Conservation (phyloP, 1,284 basidiomycete species). For the Pyrrhoderma noxium region DNA sequence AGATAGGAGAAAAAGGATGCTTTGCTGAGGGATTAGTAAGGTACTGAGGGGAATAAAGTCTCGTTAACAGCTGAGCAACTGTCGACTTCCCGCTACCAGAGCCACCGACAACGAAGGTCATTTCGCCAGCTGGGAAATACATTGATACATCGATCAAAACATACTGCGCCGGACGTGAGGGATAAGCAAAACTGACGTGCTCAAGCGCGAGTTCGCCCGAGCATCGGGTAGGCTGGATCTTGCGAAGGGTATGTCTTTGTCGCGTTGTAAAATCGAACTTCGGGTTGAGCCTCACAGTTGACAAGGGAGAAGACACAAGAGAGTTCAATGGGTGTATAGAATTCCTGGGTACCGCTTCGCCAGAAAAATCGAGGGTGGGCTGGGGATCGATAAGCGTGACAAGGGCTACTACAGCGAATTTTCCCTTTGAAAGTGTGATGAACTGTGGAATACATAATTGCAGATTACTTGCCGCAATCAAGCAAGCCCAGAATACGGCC, state of each 20-base stretch:
- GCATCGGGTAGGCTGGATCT: slow-evolving; percentile 53
- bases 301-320: neutral
- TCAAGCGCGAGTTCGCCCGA: slow-evolving; percentile 75
- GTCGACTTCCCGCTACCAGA: slow-evolving; percentile 94
- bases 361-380: slow-evolving; percentile 8
- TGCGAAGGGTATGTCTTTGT: slow-evolving; percentile 34
- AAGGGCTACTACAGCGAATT: slow-evolving; percentile 73
- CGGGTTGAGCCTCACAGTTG: neutral
- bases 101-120: slow-evolving; percentile 88
- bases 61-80: slow-evolving; percentile 74
- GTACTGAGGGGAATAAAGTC: slow-evolving; percentile 59
- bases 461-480: slow-evolving; percentile 81
- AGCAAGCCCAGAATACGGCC: slow-evolving; percentile 94
- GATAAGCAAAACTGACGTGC: slow-evolving; percentile 80
- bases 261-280: neutral
- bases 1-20: too few species aligned
- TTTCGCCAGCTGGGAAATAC: slow-evolving; percentile 80
- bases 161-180: slow-evolving; percentile 60
- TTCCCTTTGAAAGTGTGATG: slow-evolving; percentile 77
- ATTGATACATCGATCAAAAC: slow-evolving; percentile 62
- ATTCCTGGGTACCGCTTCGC: slow-evolving; percentile 21
- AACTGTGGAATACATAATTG: slow-evolving; percentile 82
- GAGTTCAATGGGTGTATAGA: slow-evolving; percentile 4
- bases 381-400: slow-evolving; percentile 50
- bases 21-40: too few species aligned